These are phyloP conservation scores for Crithidia expoeki DNA, from an alignment of 208 protist species.

Conservation along the genomic window DNA sequence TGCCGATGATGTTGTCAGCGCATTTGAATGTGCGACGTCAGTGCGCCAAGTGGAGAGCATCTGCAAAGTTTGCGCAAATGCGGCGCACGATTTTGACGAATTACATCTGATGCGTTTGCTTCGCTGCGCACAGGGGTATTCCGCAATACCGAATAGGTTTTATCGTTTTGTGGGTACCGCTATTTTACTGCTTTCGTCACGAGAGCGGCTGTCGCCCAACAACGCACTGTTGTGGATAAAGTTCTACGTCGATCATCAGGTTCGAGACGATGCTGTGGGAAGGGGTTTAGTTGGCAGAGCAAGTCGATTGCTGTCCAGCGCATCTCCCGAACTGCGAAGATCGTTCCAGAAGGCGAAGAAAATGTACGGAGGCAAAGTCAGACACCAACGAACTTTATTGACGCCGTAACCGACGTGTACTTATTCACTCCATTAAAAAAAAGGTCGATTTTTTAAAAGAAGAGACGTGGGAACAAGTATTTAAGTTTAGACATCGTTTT, in stretches of 20 bases:
- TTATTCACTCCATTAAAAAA: no score
- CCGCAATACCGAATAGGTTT: slow-evolving; percentile 48
- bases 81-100: slow-evolving; percentile 45
- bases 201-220: slow-evolving; percentile 42
- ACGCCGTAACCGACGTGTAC: neutral
- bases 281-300: slow-evolving; percentile 39
- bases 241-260: slow-evolving; percentile 55
- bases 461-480: no score
- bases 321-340: slow-evolving; percentile 5
- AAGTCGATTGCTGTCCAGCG: no score
- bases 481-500: no score
- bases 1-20: slow-evolving; percentile 55
- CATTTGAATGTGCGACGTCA: slow-evolving; percentile 41
- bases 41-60: slow-evolving; percentile 42
- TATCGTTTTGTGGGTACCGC: slow-evolving; percentile 63
- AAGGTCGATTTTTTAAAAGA: no score
- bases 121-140: slow-evolving; percentile 30
- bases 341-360: slow-evolving; percentile 21
- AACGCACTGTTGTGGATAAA: slow-evolving; percentile 66
- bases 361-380: slow-evolving; percentile 29
- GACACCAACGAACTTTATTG: neutral
- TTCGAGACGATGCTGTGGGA: slow-evolving; percentile 76
- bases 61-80: slow-evolving; percentile 35
- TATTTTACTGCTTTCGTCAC: slow-evolving; percentile 36
- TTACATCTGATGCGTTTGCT: slow-evolving; percentile 65